Conservation (phyloP, 2,329 filamentous ascomycete species). For the Colletotrichum somersetense region DNA sequence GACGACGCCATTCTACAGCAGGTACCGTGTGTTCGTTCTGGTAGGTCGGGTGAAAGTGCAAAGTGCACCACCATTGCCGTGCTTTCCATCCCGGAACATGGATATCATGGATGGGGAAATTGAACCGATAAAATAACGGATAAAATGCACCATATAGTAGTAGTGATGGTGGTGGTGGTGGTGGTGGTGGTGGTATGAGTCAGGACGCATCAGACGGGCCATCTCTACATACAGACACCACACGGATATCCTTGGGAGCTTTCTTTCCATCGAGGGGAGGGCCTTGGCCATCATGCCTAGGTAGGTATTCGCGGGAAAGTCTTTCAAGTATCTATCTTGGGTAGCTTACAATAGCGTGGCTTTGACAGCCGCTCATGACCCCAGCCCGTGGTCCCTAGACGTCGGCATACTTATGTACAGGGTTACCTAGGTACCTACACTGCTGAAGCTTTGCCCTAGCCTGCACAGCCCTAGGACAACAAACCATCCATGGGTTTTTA, state of each 20-base stretch:
- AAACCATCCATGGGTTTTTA: too few species aligned
- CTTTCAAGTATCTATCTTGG: background rate
- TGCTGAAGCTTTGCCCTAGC: conserved; percentile 32
- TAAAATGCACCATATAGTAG: background rate
- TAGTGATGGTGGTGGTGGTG: background rate
- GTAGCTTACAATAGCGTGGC: too few species aligned
- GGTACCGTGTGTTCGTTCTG: background rate
- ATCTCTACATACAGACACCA: too few species aligned
- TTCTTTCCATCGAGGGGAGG: background rate
- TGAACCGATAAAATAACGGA: background rate
- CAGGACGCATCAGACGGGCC: conserved; percentile 2
- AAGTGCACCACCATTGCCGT: background rate
- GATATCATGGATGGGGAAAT: conserved; percentile 27
- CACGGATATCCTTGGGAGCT: too few species aligned
- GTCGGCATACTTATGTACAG: background rate
- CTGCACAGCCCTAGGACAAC: conserved; percentile 24
- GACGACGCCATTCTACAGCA: background rate
- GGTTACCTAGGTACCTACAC: too few species aligned
- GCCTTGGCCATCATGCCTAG: background rate
- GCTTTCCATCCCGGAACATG: conserved; percentile 6
- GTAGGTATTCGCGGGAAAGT: background rate
- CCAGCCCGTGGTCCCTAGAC: conserved; percentile 20
- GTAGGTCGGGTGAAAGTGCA: background rate
- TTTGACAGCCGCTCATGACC: background rate
- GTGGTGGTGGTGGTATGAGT: background rate